Base-by-base conservation (phyloP, 1,284 basidiomycete species). In the Ceratobasidium sp. region DNA sequence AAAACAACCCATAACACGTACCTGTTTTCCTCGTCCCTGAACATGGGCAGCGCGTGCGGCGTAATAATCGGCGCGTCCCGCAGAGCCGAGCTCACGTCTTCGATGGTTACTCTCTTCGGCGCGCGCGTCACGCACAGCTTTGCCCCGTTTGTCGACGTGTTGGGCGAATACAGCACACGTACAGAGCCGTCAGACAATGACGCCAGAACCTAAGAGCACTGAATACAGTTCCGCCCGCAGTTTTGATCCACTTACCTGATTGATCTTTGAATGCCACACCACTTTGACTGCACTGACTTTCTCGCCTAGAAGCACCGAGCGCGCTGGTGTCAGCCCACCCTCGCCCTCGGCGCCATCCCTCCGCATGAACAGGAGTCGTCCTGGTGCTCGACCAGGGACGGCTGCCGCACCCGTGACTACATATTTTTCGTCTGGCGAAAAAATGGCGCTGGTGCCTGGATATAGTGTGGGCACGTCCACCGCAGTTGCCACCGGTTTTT, bases 211-310 rank as follows among this genome's bases (percentile, higher is more conserved):
- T 94, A 80, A 23, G 23, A 3, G 25, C 23, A 53, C 18, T 58
- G 16, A 56, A 42, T 25, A 44, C 23, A 21, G 42, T 9, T 23
- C 40, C 25, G 21, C 30, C 28, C 36, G 18, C 30, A 6, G n/a
- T 11, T 16, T 9, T 11, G 40, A 21, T 23, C 1, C 0, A 77
- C 88, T 76, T 76, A 92, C 92, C 86, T 98, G 96, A 82, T 98
- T 98, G 83, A 98, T 97, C 80, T 93, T 92, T n/a, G 93, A 88
- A 82, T 97, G 96, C 95, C 95, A 98, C 36, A 87, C 82, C 0
- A 97, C 92, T 77, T 89, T 91, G 72, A 98, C 91, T 5, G 96
- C 94, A 33, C 91, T 93, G 84, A 90, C 81, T 87, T 88, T 79
- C 82, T 89, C 77, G 87, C 74, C 77, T 85, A 82, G 82, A 80